phyloP scores from a whole-genome alignment of 257 asterid genomes.

The Solanum chiquidenum region DNA sequence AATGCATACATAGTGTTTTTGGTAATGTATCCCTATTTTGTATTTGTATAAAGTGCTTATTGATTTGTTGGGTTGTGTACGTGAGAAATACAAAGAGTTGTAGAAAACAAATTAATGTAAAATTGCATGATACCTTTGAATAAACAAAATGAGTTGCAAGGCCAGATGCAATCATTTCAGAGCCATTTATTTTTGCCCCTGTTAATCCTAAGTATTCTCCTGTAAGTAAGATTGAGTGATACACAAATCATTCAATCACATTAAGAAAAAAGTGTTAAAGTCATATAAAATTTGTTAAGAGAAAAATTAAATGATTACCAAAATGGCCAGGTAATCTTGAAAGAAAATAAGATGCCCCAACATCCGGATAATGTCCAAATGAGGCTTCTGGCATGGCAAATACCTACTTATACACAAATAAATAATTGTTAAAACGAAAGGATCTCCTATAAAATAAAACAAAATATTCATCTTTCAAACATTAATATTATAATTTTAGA shows the following conservation, averaged over 20 bases:
- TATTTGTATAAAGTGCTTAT: too few relatives aligned
- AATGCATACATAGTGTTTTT: too few relatives aligned
- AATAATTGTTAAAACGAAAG: too few relatives aligned
- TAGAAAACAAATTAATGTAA: not conserved
- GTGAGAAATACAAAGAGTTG: too few relatives aligned
- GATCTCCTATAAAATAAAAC: too few relatives aligned
- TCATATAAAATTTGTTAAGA: too few relatives aligned
- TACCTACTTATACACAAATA: not conserved
- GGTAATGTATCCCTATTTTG: too few relatives aligned
- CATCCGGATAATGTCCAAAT: conserved; percentile 11
- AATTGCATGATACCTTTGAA: conserved; percentile 8
- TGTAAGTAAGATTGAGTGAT: not conserved
- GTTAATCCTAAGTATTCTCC: conserved; percentile 22
- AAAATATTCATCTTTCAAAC: not conserved
- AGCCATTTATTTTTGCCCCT: conserved; percentile 7
- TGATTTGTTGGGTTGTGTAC: too few relatives aligned
- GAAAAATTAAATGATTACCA: not conserved
- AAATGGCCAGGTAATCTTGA: conserved; percentile 16
- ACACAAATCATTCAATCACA: too few relatives aligned
- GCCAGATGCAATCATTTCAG: conserved; percentile 19
- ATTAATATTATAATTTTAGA: too few relatives aligned
- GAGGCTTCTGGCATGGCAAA: conserved; percentile 21
- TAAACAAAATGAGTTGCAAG: conserved; percentile 24
- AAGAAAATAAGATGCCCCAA: conserved; percentile 19
- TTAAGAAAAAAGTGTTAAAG: too few relatives aligned